Base-by-base conservation (phyloP, 495 filamentous ascomycete species). In the Hyaloscypha variabilis region DNA sequence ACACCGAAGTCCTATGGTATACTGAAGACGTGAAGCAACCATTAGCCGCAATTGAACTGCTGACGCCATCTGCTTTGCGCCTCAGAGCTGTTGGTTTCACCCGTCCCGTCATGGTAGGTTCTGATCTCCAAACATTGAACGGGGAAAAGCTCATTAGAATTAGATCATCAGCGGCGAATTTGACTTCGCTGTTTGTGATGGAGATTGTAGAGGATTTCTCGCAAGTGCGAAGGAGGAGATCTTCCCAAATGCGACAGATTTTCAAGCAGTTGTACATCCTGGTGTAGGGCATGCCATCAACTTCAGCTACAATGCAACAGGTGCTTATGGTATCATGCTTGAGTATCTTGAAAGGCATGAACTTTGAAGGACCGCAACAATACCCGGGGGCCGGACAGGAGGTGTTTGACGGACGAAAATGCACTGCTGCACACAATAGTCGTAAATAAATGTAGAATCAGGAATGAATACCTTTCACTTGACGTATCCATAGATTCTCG, bases 231-330 rank as follows among this genome's bases (percentile, higher is more conserved):
- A 34, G 31, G 1, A 34, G 31, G 13, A 13, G 31, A 34, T 34
- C 31, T 34, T 34, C 50, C 60, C 60, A 19, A 63, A 53, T n/a
- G 42, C 60, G 26, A 54, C 49, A 4, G 60, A 63, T 53, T 63
- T 63, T 30, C 25, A 54, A 36, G 34, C 60, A 23, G n/a, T 63
- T 0, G 31, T 55, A 10, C 60, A 55, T 21, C 60, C 60, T 53
- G 30, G 26, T 8, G 25, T 39, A 34, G 60, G 49, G 39, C 60
- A 63, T 63, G 46, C 25, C 10, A 63, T 63, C 17, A 63, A 63
- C 31, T 63, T 55, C 60, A 63, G 60, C n/a, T 54, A 54, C 25
- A 63, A 63, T 17, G 60, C 60, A 23, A 63, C 60, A 23, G 60
- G 60, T 3, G 60, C 60, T 21, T 55, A 63, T 24, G 14, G 34